Conservation (phyloP, 805 yeast species). For the Candida awuae region DNA sequence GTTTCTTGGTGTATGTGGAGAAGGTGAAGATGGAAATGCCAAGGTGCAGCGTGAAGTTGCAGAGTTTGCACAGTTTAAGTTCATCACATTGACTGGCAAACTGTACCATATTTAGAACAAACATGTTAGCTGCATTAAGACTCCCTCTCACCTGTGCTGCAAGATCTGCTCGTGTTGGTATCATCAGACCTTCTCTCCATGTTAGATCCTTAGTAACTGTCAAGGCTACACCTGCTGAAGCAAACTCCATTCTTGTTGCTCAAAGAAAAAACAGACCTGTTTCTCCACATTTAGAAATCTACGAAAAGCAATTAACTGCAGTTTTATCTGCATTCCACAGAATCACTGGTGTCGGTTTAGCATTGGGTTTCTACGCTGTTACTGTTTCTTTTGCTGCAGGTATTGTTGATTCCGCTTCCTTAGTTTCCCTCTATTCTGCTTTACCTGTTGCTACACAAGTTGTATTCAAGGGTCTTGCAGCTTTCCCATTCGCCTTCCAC, state of each 20-base stretch:
- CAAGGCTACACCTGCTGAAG: conserved; percentile 51
- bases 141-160: conserved; percentile 12
- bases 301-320: conserved; percentile 87
- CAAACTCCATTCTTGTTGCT: conserved; percentile 59
- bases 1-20: too few relatives aligned
- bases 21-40: too few relatives aligned
- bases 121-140: conserved; percentile 16
- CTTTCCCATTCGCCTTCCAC: conserved; percentile 86
- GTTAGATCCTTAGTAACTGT: conserved; percentile 34
- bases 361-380: conserved; percentile 68
- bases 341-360: conserved; percentile 79
- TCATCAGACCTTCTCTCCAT: conserved; percentile 17
- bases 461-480: conserved; percentile 57
- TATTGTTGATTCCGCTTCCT: conserved; percentile 46
- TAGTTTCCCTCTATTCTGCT: conserved; percentile 49
- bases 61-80: too few relatives aligned
- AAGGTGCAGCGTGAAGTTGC: too few relatives aligned
- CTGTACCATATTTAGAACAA: neutral
- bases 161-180: conserved; percentile 12
- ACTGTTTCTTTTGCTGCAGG: conserved; percentile 69
- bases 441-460: conserved; percentile 58
- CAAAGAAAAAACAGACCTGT: conserved; percentile 86
- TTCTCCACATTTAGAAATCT: conserved; percentile 85
- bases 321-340: conserved; percentile 76
- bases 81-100: too few relatives aligned